These are phyloP conservation scores for Garcia nutans DNA, from an alignment of 345 rosid species.

Conservation along the genomic window DNA sequence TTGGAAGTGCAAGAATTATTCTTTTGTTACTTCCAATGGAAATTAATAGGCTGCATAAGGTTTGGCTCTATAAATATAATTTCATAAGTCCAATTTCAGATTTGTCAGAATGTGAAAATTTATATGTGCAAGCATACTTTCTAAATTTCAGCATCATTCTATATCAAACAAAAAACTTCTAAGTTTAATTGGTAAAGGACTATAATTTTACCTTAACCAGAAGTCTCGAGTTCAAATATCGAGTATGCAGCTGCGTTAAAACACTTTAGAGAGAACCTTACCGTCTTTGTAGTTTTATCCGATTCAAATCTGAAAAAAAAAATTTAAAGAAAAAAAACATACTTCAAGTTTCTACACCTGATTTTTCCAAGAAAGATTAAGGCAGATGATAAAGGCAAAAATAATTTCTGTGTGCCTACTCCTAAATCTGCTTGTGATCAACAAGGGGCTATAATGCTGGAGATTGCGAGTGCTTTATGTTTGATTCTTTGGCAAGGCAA, in stretches of 20 bases:
- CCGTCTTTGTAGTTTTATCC: no score
- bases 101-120: slow-evolving; percentile 45
- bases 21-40: no score
- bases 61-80: slow-evolving; percentile 69
- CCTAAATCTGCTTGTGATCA: slow-evolving; percentile 47
- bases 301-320: no score
- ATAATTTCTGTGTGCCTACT: slow-evolving; percentile 46
- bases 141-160: slow-evolving; percentile 42
- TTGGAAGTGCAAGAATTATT: no score
- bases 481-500: slow-evolving; percentile 78
- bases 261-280: no score
- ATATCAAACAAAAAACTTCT: slow-evolving; percentile 68
- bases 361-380: slow-evolving; percentile 29
- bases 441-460: slow-evolving; percentile 60
- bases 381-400: slow-evolving; percentile 22
- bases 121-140: slow-evolving; percentile 48
- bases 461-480: slow-evolving; percentile 59
- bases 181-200: slow-evolving; percentile 32
- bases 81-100: slow-evolving; percentile 77
- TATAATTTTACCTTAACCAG: no score
- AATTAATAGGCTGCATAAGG: slow-evolving; percentile 54
- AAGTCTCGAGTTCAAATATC: no score
- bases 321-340: slow-evolving; percentile 38
- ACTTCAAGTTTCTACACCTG: slow-evolving; percentile 71
- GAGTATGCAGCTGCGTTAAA: no score